A percentile compares a stretch with the other conserved stretches of the same genome.
Conservation (phyloP, 2,329 filamentous ascomycete genomes). For the Neofusicoccum ribis region DNA sequence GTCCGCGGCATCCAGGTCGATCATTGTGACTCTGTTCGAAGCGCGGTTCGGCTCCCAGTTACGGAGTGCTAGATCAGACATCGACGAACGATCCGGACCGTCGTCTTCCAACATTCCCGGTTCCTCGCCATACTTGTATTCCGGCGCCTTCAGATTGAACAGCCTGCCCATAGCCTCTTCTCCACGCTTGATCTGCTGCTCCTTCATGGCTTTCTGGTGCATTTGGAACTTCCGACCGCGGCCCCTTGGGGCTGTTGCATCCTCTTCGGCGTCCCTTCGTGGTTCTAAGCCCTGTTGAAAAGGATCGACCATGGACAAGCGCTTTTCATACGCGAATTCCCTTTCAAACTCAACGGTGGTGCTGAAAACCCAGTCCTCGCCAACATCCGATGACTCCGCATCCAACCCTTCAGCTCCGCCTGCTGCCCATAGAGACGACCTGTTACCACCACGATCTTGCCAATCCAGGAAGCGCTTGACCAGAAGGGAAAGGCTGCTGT, state of each 20-base stretch:
- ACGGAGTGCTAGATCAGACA: slow-evolving; percentile 54
- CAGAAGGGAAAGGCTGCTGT: slow-evolving; percentile 62
- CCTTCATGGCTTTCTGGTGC: slow-evolving; percentile 54
- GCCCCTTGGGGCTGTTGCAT: not conserved
- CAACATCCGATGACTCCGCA: slow-evolving; percentile 42
- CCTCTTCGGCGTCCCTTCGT: not conserved
- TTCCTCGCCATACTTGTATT: slow-evolving; percentile 55
- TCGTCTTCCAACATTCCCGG: not conserved
- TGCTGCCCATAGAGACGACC: slow-evolving; percentile 64
- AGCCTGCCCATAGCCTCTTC: slow-evolving; percentile 58
- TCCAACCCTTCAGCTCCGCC: slow-evolving; percentile 57
- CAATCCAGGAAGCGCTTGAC: slow-evolving; percentile 73
- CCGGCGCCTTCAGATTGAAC: slow-evolving; percentile 56
- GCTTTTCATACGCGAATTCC: slow-evolving; percentile 48
- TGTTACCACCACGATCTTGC: slow-evolving; percentile 72
- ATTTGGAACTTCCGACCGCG: slow-evolving; percentile 22
- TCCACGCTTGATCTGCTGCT: slow-evolving; percentile 59
- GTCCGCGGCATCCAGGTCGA: slow-evolving; percentile 59
- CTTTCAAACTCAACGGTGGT: slow-evolving; percentile 62
- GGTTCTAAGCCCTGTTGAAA: slow-evolving; percentile 35
- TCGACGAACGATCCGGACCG: slow-evolving; percentile 24
- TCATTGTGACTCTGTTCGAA: slow-evolving; percentile 52
- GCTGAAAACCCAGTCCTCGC: slow-evolving; percentile 66
- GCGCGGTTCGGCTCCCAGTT: slow-evolving; percentile 41
- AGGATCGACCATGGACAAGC: slow-evolving; percentile 49